Evolutionary conservation across 1,284 basidiomycete genomes (phyloP).

Genomic region (Takashimella tepidaria): DNA sequence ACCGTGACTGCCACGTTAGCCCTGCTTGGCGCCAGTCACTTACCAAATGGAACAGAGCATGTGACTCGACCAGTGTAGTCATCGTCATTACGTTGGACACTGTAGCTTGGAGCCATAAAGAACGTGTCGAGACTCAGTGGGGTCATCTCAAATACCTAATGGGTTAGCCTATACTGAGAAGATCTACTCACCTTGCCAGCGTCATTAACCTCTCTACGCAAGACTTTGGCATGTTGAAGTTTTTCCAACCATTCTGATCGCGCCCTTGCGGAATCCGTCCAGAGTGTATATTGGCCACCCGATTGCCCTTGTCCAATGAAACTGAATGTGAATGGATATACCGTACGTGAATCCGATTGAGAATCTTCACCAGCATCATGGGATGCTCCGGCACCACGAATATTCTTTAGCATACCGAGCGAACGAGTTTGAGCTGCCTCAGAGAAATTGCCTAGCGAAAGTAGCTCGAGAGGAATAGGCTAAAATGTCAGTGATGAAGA

Average conservation of each 20-base stretch:
- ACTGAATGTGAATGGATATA: conserved; percentile 68
- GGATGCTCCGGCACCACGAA: conserved; percentile 34
- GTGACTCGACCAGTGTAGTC: conserved; percentile 83
- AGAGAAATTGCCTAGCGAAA: conserved; percentile 72
- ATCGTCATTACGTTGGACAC: conserved; percentile 55
- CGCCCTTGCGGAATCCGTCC: conserved; percentile 69
- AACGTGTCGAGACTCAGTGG: conserved; percentile 81
- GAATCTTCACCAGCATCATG: conserved; percentile 5
- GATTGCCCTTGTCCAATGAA: conserved; percentile 77
- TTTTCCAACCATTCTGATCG: conserved; percentile 84
- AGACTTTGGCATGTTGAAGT: conserved; percentile 76
- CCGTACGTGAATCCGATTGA: conserved; percentile 57
- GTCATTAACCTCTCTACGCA: conserved; percentile 81
- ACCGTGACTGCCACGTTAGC: conserved; percentile 51
- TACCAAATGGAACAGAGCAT: conserved; percentile 87
- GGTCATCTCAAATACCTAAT: conserved; percentile 72
- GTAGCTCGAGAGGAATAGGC: conserved; percentile 84
- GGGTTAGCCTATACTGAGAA: background rate
- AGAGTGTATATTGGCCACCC: conserved; percentile 77
- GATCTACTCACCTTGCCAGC: conserved; percentile 63
- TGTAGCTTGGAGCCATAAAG: conserved; percentile 59
- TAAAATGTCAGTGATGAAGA: no score
- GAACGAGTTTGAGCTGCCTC: conserved; percentile 45
- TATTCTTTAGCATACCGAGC: conserved; percentile 24
- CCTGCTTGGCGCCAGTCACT: no score